Base-by-base conservation (phyloP, 345 rosid genomes). In the Dimocarpus longan region DNA sequence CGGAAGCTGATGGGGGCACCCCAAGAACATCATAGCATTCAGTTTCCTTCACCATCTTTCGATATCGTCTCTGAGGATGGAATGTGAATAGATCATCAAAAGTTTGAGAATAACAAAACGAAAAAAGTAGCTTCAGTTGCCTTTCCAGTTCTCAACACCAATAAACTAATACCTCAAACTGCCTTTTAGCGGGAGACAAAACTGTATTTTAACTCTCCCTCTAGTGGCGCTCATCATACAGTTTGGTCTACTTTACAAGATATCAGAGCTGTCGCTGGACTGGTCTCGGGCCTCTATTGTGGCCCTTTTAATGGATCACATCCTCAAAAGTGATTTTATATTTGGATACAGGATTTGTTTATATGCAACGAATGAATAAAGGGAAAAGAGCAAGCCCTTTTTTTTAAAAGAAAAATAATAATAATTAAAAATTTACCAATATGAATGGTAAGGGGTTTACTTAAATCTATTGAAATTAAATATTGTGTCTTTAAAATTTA, bases 21-120 rank as follows among this genome's bases (percentile, higher is more conserved):
- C 90, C 91, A 37, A 92, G 93, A 88, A 92, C 88, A 65, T 92
- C 91, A 75, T 92, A 92, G 77, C 78, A 92, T 85, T 92, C 90
- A 9, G 92, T 88, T 82, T 92, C 93, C 85, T 85, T 89, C 86
- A 87, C 93, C 93, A 90, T 84, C 67, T 42, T 82, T 70, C 11
- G 28, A 21, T 76, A 66, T 73, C 52, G 63, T 63, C 37, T n/a
- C 42, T 74, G 69, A 54, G 80, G 73, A 75, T 7, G 8, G 46
- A 26, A 26, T 26, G 28, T 32, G 72, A 73, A 74, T 62, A 37
- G 81, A 74, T n/a, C 0, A 22, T 52, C 22, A 56, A 68, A 50
- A 68, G 67, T 76, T 68, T 70, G 63, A 40, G 68, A 52, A 68
- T 28, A 10, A 57, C 16, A 13, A 71, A 39, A 42, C 24, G 12